These are phyloP conservation scores for Artemisia argyi DNA, from an alignment of 129 eudicot genomes.

Conservation along the genomic window DNA sequence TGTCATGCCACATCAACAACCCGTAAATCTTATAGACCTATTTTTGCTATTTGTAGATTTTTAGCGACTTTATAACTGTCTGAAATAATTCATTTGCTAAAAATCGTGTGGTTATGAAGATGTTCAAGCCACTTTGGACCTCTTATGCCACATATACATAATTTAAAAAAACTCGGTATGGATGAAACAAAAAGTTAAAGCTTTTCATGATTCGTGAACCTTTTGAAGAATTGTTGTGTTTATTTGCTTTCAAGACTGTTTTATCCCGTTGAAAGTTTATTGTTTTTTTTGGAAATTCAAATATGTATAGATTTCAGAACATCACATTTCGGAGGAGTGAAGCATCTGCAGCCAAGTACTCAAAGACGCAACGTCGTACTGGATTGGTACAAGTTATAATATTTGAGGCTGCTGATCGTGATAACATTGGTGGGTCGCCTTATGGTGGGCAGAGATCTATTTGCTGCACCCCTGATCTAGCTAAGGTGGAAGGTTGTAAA, in stretches of 20 bases:
- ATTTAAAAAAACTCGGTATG: too few relatives aligned
- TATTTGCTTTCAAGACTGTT: conserved; percentile 7
- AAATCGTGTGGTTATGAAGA: too few relatives aligned
- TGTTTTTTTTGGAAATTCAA: conserved; percentile 5
- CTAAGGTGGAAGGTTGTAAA: conserved; percentile 98
- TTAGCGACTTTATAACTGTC: too few relatives aligned
- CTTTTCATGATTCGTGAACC: conserved; percentile 16
- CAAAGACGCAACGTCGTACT: conserved; percentile 56
- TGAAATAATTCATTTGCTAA: too few relatives aligned
- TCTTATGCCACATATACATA: too few relatives aligned
- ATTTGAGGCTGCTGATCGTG: conserved; percentile 97
- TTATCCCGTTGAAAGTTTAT: background rate
- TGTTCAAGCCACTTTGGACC: too few relatives aligned
- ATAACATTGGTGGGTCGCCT: conserved; percentile 96
- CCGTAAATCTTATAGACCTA: too few relatives aligned
- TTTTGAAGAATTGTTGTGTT: background rate
- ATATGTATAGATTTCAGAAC: conserved; percentile 70
- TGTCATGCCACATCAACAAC: too few relatives aligned
- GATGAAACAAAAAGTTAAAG: background rate
- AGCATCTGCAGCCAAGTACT: conserved; percentile 69
- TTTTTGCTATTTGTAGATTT: too few relatives aligned
- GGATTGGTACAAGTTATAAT: conserved; percentile 84
- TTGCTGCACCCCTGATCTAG: conserved; percentile 97
- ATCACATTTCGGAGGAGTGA: conserved; percentile 84
- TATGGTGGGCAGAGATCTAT: conserved; percentile 98